phyloP scores from a whole-genome alignment of 2,329 filamentous ascomycete species.

The Aureobasidium sp. region DNA sequence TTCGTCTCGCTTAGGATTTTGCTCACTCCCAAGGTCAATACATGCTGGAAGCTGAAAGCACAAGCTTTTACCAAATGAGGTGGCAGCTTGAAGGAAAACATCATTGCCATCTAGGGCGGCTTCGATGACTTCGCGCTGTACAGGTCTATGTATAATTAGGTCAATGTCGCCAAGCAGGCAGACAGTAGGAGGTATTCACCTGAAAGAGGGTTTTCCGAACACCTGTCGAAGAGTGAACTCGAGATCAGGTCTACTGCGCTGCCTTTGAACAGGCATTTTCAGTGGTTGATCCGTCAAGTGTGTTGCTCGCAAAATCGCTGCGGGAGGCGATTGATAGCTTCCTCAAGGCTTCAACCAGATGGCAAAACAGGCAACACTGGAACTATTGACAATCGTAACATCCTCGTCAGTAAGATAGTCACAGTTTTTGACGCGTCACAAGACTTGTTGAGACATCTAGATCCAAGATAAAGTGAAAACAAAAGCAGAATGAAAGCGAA shows the following conservation, averaged over 20 bases:
- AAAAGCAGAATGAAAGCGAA: not conserved
- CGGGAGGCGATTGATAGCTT: not conserved
- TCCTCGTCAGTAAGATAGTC: not conserved
- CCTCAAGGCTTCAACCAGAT: conserved; percentile 10
- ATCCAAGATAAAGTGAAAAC: not conserved
- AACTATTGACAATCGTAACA: not conserved
- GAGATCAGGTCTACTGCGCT: conserved; percentile 22
- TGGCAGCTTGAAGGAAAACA: conserved; percentile 88
- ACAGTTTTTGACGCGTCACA: not conserved
- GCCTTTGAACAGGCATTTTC: conserved; percentile 16
- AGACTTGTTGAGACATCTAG: not conserved
- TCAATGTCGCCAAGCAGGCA: not conserved
- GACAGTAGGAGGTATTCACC: conserved; percentile 20
- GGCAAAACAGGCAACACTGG: conserved; percentile 10
- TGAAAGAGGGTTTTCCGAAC: conserved; percentile 29
- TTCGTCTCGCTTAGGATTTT: not conserved
- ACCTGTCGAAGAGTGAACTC: conserved; percentile 33
- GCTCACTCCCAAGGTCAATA: conserved; percentile 74
- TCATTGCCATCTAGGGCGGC: conserved; percentile 76
- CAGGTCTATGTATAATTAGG: conserved; percentile 48
- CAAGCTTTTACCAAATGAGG: conserved; percentile 57
- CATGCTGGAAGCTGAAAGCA: conserved; percentile 40
- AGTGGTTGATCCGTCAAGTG: not conserved
- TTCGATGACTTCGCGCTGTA: conserved; percentile 80
- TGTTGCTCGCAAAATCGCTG: not conserved